Evolutionary conservation across 345 rosid genomes (phyloP), one percentile per base, ranked within the genome.

Genomic region (Populus euphratica): DNA sequence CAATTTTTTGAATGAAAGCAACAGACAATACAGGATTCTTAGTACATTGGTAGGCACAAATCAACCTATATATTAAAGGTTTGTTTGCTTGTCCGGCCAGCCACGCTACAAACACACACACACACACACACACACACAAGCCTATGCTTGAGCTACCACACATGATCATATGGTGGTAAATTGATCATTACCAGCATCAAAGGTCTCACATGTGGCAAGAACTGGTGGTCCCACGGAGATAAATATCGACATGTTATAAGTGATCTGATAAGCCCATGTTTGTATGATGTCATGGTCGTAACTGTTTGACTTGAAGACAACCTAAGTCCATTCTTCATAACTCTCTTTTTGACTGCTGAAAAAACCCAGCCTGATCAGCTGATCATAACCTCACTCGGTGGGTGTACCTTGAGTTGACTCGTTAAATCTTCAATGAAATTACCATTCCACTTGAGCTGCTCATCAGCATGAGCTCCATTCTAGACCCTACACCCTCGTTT

Each of bases 281-380:
- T 29, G 10, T 13, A n/a, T 86, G 91, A 89, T 78, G 91, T 91
- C 87, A 89, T 29, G 79, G 84, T 84, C 89, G 72, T 77, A 87
- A 86, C 90, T 83, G 90, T 76, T 88, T 86, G 90, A 88, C 91
- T 79, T 80, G 33, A 81, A 78, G 77, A 81, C 82, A 83, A 62
- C 62, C 70, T 39, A 74, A 33, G 54, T 69, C 61, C 71, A 61
- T 69, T 47, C 84, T 70, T 68, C 41, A 18, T 64, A 56, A 77
- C 78, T 27, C 70, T 49, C 78, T 17, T 49, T 78, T 80, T 78
- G 70, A 80, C 73, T 47, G 73, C 74, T 77, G 49, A 59, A 29
- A 69, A 33, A 33, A 33, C 23, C 64, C 38, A 8, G 27, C 41
- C 6, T 8, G 21, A 8, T 68, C 23, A 33, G 1, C 21, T 31